These are phyloP conservation scores for Colletotrichum gloeosporioides DNA, from an alignment of 2,329 filamentous ascomycete species.

Conservation along the genomic window DNA sequence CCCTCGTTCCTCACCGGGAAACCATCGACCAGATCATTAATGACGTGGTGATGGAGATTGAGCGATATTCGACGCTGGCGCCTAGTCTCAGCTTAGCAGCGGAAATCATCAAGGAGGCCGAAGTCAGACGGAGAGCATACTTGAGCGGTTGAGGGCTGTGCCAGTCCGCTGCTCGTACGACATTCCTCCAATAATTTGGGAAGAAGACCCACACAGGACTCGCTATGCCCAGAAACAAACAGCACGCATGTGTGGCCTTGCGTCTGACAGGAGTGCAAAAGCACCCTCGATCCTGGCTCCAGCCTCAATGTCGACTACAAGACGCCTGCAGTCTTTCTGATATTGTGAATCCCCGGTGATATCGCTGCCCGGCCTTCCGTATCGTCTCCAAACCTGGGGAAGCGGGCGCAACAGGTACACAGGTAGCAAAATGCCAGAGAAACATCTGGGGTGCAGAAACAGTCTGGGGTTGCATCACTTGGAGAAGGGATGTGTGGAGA, in stretches of 20 bases:
- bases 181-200: not conserved
- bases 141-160: slow-evolving; percentile 49
- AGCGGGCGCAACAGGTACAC: not conserved
- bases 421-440: not conserved
- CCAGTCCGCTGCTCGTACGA: not conserved
- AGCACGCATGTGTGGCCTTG: not conserved
- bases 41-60: slow-evolving; percentile 77
- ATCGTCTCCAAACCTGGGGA: not conserved
- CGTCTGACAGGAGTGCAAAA: not conserved
- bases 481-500: not conserved
- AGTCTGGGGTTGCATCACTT: slow-evolving; percentile 16
- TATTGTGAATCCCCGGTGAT: not conserved
- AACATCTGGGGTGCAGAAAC: slow-evolving; percentile 19
- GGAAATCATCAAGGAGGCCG: slow-evolving; percentile 82
- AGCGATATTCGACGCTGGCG: slow-evolving; percentile 75
- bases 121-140: slow-evolving; percentile 71
- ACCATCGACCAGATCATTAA: slow-evolving; percentile 79
- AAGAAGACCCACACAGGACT: not conserved
- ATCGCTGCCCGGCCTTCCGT: not conserved
- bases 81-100: slow-evolving; percentile 78
- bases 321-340: not conserved
- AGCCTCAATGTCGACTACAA: not conserved
- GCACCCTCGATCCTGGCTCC: not conserved
- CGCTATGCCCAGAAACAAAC: not conserved
- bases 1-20: slow-evolving; percentile 59